A percentile compares a stretch with the other conserved stretches of the same genome.
These are phyloP conservation scores for Paxillus involutus DNA, from an alignment of 768 basidiomycete genomes.

Conservation along the genomic window DNA sequence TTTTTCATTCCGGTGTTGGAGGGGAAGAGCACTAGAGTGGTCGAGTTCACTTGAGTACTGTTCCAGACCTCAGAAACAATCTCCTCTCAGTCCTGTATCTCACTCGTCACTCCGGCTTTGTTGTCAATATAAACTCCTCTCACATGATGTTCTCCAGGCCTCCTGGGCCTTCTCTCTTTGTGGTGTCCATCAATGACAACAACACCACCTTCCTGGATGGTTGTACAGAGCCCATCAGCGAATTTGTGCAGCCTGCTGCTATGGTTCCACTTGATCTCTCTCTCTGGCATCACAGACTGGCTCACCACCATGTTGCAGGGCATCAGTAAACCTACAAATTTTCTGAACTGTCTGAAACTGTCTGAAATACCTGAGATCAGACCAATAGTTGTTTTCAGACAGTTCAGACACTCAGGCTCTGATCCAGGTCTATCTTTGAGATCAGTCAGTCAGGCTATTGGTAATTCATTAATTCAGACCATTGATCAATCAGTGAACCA, in stretches of 20 bases:
- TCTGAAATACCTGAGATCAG: no score
- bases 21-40: not conserved
- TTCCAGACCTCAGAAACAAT: constrained; percentile 17
- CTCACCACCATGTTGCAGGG: constrained; percentile 11
- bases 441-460: no score
- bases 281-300: constrained; percentile 24
- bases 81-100: constrained; percentile 18
- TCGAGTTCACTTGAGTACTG: constrained; percentile 18
- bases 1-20: constrained; percentile 3
- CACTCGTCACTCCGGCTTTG: not conserved
- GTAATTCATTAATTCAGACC: no score
- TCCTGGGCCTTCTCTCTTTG: constrained; percentile 5
- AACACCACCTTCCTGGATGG: constrained; percentile 22
- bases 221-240: not conserved
- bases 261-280: constrained; percentile 9
- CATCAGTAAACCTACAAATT: no score
- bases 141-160: not conserved
- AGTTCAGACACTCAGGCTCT: no score
- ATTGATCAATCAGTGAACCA: no score
- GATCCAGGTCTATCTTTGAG: no score
- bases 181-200: constrained; percentile 10
- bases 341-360: no score
- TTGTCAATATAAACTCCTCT: constrained; percentile 2
- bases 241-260: constrained; percentile 3
- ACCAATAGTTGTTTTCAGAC: no score